Evolutionary conservation across 75 land plant genomes (phyloP), one percentile per base, ranked within the genome.

Genomic region (Cryptomeria japonica): DNA sequence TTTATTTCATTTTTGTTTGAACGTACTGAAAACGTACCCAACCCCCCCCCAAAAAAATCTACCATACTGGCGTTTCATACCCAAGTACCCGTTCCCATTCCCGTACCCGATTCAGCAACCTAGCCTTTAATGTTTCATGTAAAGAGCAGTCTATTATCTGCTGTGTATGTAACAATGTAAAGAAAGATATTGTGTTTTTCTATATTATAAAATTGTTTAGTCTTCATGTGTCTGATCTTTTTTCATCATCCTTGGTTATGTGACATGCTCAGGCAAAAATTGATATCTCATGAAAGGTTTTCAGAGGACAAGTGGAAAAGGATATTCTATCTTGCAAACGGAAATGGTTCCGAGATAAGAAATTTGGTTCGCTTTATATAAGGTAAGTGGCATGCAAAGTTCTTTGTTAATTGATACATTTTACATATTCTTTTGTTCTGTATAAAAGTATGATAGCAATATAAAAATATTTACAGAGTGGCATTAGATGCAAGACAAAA

Each of bases 271-370:
- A 95, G 96, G 93, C 96, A 95, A 91, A 90, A 88, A 70, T 83
- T 95, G 3, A 88, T 93, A 77, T 75, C 88, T 3, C 86, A 87
- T 25, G 96, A 95, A 36, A 85, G 44, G 49, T 95, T 93, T 41
- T 86, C 92, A 0, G 96, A 95, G 51, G 96, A 93, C 28, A 89
- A 79, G 37, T 95, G 96, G 96, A 93, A 92, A 86, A 95, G 92
- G 91, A 87, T 95, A 46, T 95, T 87, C 64, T 95, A 92, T 73
- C 64, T 95, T 41, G 84, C 94, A 14, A 93, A 93, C 84, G 96
- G 96, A 82, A 95, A 95, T 87, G 96, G 96, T 44, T 44, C 87
- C 34, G 96, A 95, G 87, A 93, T 95, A 89, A 88, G 94, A 34
- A 87, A 88, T 89, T 88, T 95, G 88, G 88, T 83, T 61, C 93